Evolutionary conservation across 2,329 filamentous ascomycete species (phyloP), one percentile per base, ranked within the genome.

Genomic region (Piedraia hortae): DNA sequence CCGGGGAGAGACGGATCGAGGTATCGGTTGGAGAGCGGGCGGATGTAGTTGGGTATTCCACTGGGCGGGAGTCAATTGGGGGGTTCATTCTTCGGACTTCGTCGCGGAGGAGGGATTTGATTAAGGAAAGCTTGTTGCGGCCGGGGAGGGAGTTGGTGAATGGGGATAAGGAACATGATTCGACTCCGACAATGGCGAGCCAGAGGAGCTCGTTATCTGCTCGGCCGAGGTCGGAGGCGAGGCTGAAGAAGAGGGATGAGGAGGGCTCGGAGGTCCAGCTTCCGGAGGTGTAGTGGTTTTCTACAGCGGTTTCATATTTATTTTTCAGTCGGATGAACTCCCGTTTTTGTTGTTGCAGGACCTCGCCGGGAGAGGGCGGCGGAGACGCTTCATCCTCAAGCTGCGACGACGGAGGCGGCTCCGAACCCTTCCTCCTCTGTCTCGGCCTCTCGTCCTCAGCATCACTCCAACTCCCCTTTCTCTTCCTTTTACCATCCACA

Each of bases 121-220:
- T 74, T 24, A 72, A 65, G 27, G 77, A 73, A 21, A 77, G 77
- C 23, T 78, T 63, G 43, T 54, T 37, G 40, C 64, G 28, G 46
- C 54, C 41, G 58, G 21, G 15, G 12, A 14, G 13, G 7, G 73
- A 69, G 19, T 73, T 24, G 16, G 32, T 14, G 26, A 25, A 34
- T 3, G 37, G 36, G 5, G 32, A 89, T 1, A 91, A 58, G 41
- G 91, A 80, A 46, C 89, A 68, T 9, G 78, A 89, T n/a, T 73
- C 78, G 16, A 90, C 75, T 4, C 85, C 85, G 12, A 97, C 75
- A 37, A 93, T 90, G 4, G 78, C 67, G 26, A 90, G 59, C 85
- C 85, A 97, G 8, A 97, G 56, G 11, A 93, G 55, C 36, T 97
- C 80, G 36, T 93, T 97, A 44, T 93, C 82, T 53, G 93, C 85